Evolutionary conservation across 2,329 filamentous ascomycete genomes (phyloP), one percentile per base, ranked within the genome.

Genomic region (Thermoascus crustaceus): DNA sequence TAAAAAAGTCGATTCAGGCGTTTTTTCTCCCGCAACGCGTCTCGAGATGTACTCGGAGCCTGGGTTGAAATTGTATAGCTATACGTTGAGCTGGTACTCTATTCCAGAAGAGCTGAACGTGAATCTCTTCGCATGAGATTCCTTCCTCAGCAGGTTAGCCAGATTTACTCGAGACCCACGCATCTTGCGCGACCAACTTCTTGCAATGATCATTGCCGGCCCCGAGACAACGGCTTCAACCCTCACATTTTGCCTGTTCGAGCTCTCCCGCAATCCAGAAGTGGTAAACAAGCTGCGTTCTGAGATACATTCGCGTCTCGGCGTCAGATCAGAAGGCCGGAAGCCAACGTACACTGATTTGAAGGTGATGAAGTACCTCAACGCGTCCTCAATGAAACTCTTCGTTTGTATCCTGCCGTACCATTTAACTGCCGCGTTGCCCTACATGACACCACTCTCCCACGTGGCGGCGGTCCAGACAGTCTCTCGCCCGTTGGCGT

Each of bases 71-170:
- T n/a, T n/a, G n/a, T n/a, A n/a, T n/a, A n/a, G n/a, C n/a, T n/a
- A n/a, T n/a, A n/a, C n/a, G n/a, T n/a, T n/a, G n/a, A n/a, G n/a
- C n/a, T n/a, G n/a, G n/a, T n/a, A n/a, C n/a, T n/a, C n/a, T n/a
- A n/a, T n/a, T n/a, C n/a, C n/a, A n/a, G n/a, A n/a, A n/a, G n/a
- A n/a, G n/a, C n/a, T n/a, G n/a, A n/a, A n/a, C n/a, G n/a, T n/a
- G n/a, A n/a, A n/a, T n/a, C n/a, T n/a, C n/a, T n/a, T n/a, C n/a
- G n/a, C n/a, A n/a, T n/a, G n/a, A n/a, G n/a, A n/a, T n/a, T n/a
- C 80, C 3, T 89, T 91, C 61, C 70, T 91, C 19, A 82, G 91
- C 59, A 81, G 82, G 18, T 71, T 89, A 8, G 83, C 83, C 23
- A 68, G 68, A 27, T 85, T 82, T 61, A 88, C 84, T 0, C 74